Conservation (phyloP, 345 rosid genomes). For the Dovyalis caffra region DNA sequence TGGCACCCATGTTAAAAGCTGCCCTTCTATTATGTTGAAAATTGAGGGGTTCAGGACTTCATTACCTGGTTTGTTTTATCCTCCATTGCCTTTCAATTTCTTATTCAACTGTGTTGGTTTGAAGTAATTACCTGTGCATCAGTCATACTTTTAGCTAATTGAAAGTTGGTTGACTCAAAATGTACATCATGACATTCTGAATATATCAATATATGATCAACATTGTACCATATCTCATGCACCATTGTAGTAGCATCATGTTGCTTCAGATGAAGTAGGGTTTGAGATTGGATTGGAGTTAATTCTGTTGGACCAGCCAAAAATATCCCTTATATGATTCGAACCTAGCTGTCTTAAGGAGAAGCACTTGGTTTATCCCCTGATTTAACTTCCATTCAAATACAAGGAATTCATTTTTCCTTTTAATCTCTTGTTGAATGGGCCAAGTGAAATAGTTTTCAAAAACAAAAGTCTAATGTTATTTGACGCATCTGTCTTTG, state of each 20-base stretch:
- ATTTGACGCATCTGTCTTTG: background rate
- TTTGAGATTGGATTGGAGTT: background rate
- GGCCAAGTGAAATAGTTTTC: background rate
- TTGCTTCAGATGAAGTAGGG: background rate
- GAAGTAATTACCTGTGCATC: background rate
- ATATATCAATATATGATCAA: background rate
- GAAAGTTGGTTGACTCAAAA: background rate
- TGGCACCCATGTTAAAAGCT: background rate
- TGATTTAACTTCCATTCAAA: conserved; percentile 1
- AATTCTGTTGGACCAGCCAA: background rate
- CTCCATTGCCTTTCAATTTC: background rate
- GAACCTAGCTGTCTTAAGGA: background rate
- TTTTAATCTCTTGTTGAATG: background rate
- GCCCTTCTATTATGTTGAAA: background rate
- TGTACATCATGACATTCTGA: background rate
- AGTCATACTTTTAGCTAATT: background rate
- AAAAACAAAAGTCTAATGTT: background rate
- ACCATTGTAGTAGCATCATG: background rate
- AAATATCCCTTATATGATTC: background rate
- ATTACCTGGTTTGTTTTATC: background rate
- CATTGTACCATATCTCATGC: background rate
- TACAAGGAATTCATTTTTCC: background rate
- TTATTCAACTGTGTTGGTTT: background rate
- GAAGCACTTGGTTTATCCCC: background rate
- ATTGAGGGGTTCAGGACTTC: background rate